These are phyloP conservation scores for Colletotrichum cordylinicola DNA, from an alignment of 2,329 filamentous ascomycete species.

Conservation along the genomic window DNA sequence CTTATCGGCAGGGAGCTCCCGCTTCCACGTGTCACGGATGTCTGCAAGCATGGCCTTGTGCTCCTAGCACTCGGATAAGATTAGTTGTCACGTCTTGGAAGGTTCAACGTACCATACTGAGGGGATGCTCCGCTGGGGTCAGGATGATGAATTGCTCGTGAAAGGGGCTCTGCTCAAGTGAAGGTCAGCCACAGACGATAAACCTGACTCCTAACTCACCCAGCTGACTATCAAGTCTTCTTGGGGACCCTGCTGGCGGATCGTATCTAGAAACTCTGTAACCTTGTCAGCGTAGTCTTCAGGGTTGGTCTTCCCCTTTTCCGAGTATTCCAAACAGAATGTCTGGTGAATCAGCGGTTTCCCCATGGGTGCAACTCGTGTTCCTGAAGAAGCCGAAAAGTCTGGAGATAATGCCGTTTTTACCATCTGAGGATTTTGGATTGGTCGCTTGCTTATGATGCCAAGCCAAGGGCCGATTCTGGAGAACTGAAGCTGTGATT, in stretches of 20 bases:
- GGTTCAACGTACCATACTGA: neutral
- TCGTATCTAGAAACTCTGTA: neutral
- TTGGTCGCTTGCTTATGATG: neutral
- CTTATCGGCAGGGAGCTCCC: neutral
- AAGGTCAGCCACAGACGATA: neutral
- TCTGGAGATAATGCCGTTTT: rapidly evolving
- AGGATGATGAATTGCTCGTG: neutral
- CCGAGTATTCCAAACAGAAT: neutral
- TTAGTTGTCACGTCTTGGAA: neutral
- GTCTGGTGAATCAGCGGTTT: neutral
- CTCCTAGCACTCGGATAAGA: neutral
- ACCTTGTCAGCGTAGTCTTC: neutral
- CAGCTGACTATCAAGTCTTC: neutral
- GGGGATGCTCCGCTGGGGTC: neutral
- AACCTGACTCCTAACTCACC: neutral
- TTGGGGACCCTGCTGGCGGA: neutral
- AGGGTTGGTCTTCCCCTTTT: neutral
- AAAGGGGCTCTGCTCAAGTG: neutral
- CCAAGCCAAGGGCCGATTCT: rapidly evolving
- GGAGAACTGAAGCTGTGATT: neutral
- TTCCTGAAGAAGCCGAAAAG: rapidly evolving
- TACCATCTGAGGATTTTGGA: rapidly evolving
- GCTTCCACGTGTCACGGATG: neutral
- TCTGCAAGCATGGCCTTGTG: neutral
- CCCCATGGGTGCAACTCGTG: neutral